Evolutionary conservation across 805 yeast genomes (phyloP).

Genomic region (Trichomonascus vanleenenianus): DNA sequence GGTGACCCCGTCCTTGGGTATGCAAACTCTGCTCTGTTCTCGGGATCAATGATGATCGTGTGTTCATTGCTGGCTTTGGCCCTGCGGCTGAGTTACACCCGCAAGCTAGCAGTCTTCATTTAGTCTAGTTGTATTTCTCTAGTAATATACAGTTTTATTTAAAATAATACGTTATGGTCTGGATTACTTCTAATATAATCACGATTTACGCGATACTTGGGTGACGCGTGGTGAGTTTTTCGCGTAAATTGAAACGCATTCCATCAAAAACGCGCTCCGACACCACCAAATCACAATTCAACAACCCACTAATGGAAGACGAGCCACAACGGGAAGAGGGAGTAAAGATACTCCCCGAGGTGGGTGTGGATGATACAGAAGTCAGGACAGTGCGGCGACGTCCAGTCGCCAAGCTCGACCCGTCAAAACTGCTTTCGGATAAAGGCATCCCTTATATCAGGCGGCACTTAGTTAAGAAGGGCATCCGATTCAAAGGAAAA

Average conservation of each 20-base stretch:
- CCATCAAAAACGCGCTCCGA: too few relatives aligned
- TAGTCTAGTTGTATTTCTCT: too few relatives aligned
- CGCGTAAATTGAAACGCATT: neutral
- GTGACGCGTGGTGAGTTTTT: neutral
- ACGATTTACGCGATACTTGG: neutral
- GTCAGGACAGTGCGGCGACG: constrained; percentile 25
- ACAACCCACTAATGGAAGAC: neutral
- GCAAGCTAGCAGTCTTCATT: constrained; percentile 15
- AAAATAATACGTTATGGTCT: too few relatives aligned
- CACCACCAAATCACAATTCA: too few relatives aligned
- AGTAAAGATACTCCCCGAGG: neutral
- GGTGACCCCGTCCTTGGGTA: constrained; percentile 21
- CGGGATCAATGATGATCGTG: constrained; percentile 26
- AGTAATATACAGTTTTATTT: too few relatives aligned
- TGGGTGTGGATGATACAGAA: constrained; percentile 23
- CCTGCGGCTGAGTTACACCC: constrained; percentile 13
- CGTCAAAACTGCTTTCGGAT: constrained; percentile 41
- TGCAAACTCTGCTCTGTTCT: constrained; percentile 26
- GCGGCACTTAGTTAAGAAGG: constrained; percentile 19
- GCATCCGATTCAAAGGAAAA: constrained; percentile 29
- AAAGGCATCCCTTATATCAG: constrained; percentile 53
- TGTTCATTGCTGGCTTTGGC: constrained; percentile 11
- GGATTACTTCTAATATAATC: too few relatives aligned
- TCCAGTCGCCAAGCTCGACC: constrained; percentile 41
- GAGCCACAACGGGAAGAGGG: neutral